Evolutionary conservation across 2,329 filamentous ascomycete genomes (phyloP).

Genomic region (Pestalotiopsis sp.): DNA sequence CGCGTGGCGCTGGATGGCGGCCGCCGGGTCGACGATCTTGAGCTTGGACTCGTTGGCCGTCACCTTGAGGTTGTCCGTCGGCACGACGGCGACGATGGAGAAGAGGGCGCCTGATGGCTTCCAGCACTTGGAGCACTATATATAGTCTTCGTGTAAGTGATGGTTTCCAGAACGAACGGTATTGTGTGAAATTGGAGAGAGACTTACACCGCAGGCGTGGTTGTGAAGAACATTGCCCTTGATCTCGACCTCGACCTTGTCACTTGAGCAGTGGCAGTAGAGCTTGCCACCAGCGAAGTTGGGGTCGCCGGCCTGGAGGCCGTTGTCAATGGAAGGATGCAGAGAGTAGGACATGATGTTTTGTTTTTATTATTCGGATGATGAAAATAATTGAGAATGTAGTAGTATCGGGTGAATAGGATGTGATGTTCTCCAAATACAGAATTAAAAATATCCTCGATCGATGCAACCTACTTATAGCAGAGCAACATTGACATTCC

Average conservation of each 20-base stretch:
- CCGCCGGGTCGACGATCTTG: constrained; percentile 54
- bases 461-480: background rate
- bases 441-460: background rate
- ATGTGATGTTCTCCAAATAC: background rate
- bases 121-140: constrained; percentile 70
- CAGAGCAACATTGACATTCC: background rate
- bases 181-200: too few relatives aligned
- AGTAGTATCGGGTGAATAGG: background rate
- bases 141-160: background rate
- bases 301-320: constrained; percentile 56
- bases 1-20: constrained; percentile 62
- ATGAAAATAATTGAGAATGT: background rate
- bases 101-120: constrained; percentile 67
- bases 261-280: constrained; percentile 58
- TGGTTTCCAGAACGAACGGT: too few relatives aligned
- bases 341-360: constrained; percentile 46
- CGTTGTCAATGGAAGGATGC: constrained; percentile 66
- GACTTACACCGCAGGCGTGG: constrained; percentile 61
- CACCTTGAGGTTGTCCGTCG: constrained; percentile 55
- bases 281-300: constrained; percentile 64
- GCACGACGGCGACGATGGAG: constrained; percentile 64
- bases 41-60: constrained; percentile 63
- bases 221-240: constrained; percentile 65
- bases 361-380: background rate
- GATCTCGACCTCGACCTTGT: constrained; percentile 62